A percentile compares a stretch with the other conserved stretches of the same genome.
Conservation (phyloP, 2,329 filamentous ascomycete genomes). For the Coniochaeta sp. region DNA sequence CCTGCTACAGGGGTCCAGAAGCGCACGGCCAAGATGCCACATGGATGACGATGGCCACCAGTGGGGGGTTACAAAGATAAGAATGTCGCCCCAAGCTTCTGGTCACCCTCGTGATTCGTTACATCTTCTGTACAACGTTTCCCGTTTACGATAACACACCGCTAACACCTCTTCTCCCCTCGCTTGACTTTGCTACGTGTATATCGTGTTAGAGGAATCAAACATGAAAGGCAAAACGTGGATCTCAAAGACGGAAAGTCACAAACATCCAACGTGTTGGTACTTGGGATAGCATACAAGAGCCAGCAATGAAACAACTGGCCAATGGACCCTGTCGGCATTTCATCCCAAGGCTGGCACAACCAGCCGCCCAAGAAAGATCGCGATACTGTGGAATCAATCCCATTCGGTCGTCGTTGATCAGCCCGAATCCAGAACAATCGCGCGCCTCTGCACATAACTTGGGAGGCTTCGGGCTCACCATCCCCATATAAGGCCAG, state of each 20-base stretch:
- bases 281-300: too few relatives aligned
- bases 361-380: neutral
- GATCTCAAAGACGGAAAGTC: neutral
- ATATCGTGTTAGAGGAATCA: too few relatives aligned
- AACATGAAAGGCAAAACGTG: neutral
- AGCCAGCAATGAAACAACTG: neutral
- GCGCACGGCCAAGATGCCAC: neutral
- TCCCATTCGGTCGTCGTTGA: neutral
- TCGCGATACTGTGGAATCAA: neutral
- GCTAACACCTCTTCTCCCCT: neutral
- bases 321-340: neutral
- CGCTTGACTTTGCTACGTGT: too few relatives aligned
- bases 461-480: neutral
- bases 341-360: neutral
- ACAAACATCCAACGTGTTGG: too few relatives aligned
- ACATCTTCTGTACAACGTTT: neutral
- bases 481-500: neutral
- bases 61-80: neutral
- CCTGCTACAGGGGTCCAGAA: neutral
- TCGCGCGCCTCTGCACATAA: neutral
- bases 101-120: neutral
- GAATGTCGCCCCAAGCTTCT: too few relatives aligned
- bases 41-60: neutral
- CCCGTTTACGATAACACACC: neutral
- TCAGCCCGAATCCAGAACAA: neutral